Conservation (phyloP, 257 asterid species). For the Solanum corneliomulleri region DNA sequence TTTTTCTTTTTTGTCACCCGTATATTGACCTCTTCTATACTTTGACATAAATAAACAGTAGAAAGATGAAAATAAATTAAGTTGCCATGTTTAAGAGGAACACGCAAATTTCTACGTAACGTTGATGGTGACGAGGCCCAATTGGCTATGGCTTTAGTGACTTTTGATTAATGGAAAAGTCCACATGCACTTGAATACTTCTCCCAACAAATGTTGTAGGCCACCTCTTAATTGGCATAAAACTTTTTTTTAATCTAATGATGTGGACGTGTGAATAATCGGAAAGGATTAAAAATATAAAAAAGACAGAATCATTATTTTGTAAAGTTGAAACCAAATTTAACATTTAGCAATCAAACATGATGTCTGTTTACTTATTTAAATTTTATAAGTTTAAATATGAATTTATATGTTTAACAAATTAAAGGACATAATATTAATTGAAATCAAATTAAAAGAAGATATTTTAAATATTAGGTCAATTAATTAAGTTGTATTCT, state of each 20-base stretch:
- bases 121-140: not conserved
- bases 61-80: not conserved
- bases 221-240: not conserved
- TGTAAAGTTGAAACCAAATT: not conserved
- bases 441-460: no score
- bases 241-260: not conserved
- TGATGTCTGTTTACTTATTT: no score
- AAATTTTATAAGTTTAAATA: no score
- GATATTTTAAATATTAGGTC: no score
- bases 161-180: not conserved
- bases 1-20: no score
- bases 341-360: not conserved
- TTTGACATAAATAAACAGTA: not conserved
- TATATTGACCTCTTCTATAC: not conserved
- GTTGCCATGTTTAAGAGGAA: not conserved
- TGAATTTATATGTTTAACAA: fast-evolving
- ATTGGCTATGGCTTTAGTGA: not conserved
- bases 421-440: no score
- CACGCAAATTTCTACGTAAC: not conserved
- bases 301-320: not conserved
- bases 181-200: not conserved
- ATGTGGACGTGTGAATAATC: not conserved
- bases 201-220: not conserved
- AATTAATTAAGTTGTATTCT: not conserved
- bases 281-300: not conserved